These are phyloP conservation scores for Selaginella tamariscina DNA, from an alignment of 75 land plant genomes.

Conservation along the genomic window DNA sequence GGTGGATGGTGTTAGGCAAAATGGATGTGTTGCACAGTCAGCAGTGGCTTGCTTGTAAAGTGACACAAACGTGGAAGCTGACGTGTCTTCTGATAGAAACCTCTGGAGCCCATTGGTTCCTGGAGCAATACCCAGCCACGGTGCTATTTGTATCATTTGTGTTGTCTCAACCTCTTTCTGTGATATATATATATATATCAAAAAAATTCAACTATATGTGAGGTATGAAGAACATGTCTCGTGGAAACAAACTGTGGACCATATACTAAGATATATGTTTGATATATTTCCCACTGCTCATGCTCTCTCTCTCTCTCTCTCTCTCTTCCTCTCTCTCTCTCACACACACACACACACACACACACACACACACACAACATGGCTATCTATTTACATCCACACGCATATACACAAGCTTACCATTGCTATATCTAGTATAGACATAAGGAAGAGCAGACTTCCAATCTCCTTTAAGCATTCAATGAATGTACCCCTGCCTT, in stretches of 20 bases:
- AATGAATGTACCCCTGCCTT: conserved; percentile 57
- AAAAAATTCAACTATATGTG: neutral
- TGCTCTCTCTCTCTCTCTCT: no score
- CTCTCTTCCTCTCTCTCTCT: no score
- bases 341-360: no score
- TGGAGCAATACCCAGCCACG: conserved; percentile 82
- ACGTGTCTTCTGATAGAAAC: conserved; percentile 28
- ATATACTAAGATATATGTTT: no score
- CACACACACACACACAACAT: no score
- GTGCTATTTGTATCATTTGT: conserved; percentile 85
- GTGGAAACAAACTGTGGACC: conserved; percentile 59
- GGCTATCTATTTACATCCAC: no score
- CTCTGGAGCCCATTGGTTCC: conserved; percentile 61
- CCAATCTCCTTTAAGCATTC: conserved; percentile 83
- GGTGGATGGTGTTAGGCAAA: conserved; percentile 34
- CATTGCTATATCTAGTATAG: conserved; percentile 80
- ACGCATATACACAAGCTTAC: conserved; percentile 41
- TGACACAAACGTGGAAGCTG: conserved; percentile 49
- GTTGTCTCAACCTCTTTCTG: conserved; percentile 77
- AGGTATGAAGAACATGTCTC: conserved; percentile 34
- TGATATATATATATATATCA: neutral
- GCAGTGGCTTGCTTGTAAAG: conserved; percentile 55
- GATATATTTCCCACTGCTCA: no score
- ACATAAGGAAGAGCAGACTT: conserved; percentile 57
- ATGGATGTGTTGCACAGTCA: conserved; percentile 40